Evolutionary conservation across 805 yeast species (phyloP), one percentile per base, ranked within the genome.

Genomic region (Teunomyces panamensis): DNA sequence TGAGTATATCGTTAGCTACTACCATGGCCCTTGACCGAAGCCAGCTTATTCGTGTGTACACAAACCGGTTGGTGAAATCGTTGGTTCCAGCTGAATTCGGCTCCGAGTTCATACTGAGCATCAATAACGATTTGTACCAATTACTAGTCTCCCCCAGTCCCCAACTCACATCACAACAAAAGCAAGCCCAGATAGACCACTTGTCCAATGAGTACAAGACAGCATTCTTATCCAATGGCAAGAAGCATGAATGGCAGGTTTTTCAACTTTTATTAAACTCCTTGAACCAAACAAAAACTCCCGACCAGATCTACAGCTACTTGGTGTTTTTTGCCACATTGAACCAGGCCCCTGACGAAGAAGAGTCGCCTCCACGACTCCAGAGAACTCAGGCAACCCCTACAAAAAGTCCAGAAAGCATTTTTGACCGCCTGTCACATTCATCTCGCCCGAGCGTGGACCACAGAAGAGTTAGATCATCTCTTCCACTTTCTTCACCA

Each of bases 61-160:
- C 66, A 30, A 61, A 60, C 28, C 57, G 75, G 13, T 56, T 74
- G 30, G 72, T 71, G 34, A 60, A 58, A 41, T 57, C 73, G 11
- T 54, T 73, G 26, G 62, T 71, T 1, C 77, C 78, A 8, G 28
- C 53, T 1, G 73, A 68, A 43, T 62, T 68, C 44, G 75, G 75
- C 1, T 60, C 62, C 1, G 71, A 64, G 36, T 69, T 64, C 48
- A 55, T 55, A 4, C 62, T 64, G 41, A 63, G 70, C 41, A 54
- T 71, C 13, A 55, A 66, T 16, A 55, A 50, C 43, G 75, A 71
- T 39, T 47, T 71, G 10, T 45, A 60, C 16, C 33, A 30, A 24
- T 33, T 41, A 6, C 27, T 48, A 14, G 20, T 32, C 4, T 10
- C 30, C 26, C n/a, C 42, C n/a, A 26, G 26, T 13, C 37, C 47